These are phyloP conservation scores for Crataegus laevigata DNA, from an alignment of 306 rosid species.

Conservation along the genomic window DNA sequence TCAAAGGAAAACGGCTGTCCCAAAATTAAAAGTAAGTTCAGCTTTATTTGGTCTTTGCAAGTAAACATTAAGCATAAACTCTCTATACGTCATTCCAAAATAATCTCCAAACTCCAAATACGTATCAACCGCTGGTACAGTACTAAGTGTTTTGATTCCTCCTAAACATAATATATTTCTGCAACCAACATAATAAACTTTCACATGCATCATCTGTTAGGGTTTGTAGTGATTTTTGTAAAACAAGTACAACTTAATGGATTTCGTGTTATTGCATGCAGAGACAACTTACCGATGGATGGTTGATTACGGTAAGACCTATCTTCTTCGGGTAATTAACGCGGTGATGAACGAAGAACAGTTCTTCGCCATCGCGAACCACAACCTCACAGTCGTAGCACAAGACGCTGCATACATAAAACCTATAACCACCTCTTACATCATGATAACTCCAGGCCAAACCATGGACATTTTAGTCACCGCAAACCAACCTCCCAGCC, in stretches of 20 bases:
- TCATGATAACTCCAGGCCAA: slow-evolving; percentile 42
- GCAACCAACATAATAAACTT: too few species aligned
- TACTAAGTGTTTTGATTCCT: too few species aligned
- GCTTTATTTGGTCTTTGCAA: too few species aligned
- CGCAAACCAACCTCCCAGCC: slow-evolving; percentile 18
- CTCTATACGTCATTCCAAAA: not conserved
- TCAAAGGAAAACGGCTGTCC: too few species aligned
- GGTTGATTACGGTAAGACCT: slow-evolving; percentile 28
- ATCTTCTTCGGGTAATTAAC: slow-evolving; percentile 26
- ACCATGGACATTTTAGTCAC: slow-evolving; percentile 39
- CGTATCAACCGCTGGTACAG: not conserved
- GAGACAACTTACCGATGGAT: slow-evolving; percentile 17
- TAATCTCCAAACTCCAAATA: not conserved
- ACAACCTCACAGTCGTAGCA: slow-evolving; percentile 26
- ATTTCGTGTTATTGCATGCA: not conserved
- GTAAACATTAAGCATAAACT: too few species aligned
- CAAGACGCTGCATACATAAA: slow-evolving; percentile 32
- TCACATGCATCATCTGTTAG: not conserved
- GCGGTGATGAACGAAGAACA: slow-evolving; percentile 31
- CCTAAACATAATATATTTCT: too few species aligned
- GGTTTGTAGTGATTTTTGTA: not conserved
- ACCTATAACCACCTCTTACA: slow-evolving; percentile 23
- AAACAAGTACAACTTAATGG: not conserved
- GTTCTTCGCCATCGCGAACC: slow-evolving; percentile 33
- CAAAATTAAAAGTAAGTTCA: too few species aligned